Conservation (phyloP, 164 flowering plant species). For the Paratinospora sagittata region DNA sequence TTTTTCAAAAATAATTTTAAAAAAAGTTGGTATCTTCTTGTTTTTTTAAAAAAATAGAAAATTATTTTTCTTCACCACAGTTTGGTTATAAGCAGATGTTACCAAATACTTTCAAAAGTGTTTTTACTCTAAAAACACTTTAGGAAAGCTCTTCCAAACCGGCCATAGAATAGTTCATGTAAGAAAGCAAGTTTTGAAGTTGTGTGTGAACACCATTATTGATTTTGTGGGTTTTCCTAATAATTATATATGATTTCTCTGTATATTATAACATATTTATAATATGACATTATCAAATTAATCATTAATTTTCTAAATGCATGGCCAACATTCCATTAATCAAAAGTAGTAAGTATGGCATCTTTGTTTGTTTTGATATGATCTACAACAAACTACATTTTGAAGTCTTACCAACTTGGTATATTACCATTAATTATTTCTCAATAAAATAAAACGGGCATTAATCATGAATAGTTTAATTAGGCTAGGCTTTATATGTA, state of each 20-base stretch:
- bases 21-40: too few species aligned
- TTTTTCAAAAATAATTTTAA: too few species aligned
- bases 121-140: too few species aligned
- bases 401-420: neutral
- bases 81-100: too few species aligned
- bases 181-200: neutral
- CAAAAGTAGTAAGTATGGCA: neutral
- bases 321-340: neutral
- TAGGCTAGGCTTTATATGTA: too few species aligned
- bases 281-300: neutral
- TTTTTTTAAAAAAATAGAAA: too few species aligned
- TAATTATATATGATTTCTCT: neutral
- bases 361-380: neutral
- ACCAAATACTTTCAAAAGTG: too few species aligned
- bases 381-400: constrained; percentile 1
- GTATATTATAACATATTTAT: neutral
- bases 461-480: too few species aligned
- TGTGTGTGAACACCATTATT: neutral
- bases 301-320: neutral
- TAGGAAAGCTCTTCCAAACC: too few species aligned
- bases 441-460: neutral
- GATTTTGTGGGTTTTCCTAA: neutral
- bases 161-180: neutral
- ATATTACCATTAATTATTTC: neutral
- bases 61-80: too few species aligned